These are phyloP conservation scores for Adansonia grandidieri DNA, from an alignment of 441 rosid genomes.

Conservation along the genomic window DNA sequence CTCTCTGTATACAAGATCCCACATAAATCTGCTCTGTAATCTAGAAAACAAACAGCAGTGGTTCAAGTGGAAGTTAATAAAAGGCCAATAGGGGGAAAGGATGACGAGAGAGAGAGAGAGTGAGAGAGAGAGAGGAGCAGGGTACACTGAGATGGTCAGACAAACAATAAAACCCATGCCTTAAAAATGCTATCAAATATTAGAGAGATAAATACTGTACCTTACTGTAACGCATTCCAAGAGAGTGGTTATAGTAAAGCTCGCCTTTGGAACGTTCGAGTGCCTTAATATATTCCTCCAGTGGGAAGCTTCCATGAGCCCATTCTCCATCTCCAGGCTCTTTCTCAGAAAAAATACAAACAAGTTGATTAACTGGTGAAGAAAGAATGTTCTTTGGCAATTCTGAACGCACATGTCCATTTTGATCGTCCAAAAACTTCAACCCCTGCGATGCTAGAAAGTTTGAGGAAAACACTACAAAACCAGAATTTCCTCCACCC, in stretches of 20 bases:
- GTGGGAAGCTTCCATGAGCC: conserved; percentile 87
- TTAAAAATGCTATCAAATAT: conserved; percentile 13
- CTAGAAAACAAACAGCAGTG: conserved; percentile 43
- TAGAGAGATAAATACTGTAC: conserved; percentile 41
- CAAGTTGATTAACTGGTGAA: conserved; percentile 54
- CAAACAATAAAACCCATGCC: not conserved
- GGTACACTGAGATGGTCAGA: not conserved
- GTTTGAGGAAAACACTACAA: conserved; percentile 75
- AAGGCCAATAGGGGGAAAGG: conserved; percentile 3
- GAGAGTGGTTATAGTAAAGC: conserved; percentile 80
- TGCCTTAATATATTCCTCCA: conserved; percentile 87
- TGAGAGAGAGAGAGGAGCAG: not conserved
- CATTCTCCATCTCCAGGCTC: conserved; percentile 85
- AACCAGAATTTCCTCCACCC: conserved; percentile 74
- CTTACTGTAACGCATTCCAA: conserved; percentile 92
- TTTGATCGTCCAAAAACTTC: conserved; percentile 56
- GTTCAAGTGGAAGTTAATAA: conserved; percentile 19
- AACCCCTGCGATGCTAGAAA: conserved; percentile 57
- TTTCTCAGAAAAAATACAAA: conserved; percentile 73
- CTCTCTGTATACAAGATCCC: conserved; percentile 88
- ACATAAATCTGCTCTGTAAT: conserved; percentile 89
- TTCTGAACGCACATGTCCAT: conserved; percentile 39
- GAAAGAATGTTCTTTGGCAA: conserved; percentile 43
- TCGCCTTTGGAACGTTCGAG: conserved; percentile 92
- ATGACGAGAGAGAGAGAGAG: not conserved